Evolutionary conservation across 2,329 filamentous ascomycete genomes (phyloP).

Genomic region (Colletotrichum eremochloae): DNA sequence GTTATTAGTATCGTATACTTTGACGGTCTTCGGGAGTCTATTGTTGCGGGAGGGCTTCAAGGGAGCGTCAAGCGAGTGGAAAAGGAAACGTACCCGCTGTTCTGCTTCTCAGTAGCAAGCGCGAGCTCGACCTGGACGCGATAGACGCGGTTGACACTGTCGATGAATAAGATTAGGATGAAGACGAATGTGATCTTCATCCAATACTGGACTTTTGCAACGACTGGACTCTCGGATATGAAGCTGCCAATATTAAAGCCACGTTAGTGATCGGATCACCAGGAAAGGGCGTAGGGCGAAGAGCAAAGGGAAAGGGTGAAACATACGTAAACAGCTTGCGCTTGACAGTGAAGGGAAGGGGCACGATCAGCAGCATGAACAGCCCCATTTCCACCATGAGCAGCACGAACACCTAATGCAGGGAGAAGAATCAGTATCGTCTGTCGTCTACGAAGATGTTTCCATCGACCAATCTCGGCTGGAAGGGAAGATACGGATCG

Average conservation of each 20-base stretch:
- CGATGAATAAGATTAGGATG: slow-evolving; percentile 97
- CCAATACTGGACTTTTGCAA: slow-evolving; percentile 96
- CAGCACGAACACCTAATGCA: slow-evolving; percentile 80
- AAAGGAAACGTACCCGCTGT: slow-evolving; percentile 59
- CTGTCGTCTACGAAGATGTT: slow-evolving; percentile 2
- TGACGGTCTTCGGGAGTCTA: neutral
- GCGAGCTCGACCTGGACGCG: slow-evolving; percentile 92
- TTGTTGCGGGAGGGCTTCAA: slow-evolving; percentile 7
- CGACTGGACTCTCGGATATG: slow-evolving; percentile 86
- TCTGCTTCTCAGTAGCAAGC: slow-evolving; percentile 74
- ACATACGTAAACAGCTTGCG: slow-evolving; percentile 84
- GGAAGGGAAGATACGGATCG: neutral
- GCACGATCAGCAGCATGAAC: slow-evolving; percentile 85
- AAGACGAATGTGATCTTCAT: slow-evolving; percentile 99
- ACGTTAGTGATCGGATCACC: slow-evolving; percentile 23
- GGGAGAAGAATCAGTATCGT: slow-evolving; percentile 20
- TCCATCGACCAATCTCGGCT: slow-evolving; percentile 10
- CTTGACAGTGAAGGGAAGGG: slow-evolving; percentile 88
- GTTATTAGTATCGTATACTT: slow-evolving; percentile 6
- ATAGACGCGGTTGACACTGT: slow-evolving; percentile 86
- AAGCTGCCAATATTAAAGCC: slow-evolving; percentile 68
- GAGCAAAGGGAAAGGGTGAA: neutral
- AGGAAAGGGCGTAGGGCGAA: neutral
- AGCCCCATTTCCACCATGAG: slow-evolving; percentile 86
- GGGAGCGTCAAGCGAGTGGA: slow-evolving; percentile 9